These are phyloP conservation scores for Paramecium tetraurelia DNA, from an alignment of 73 alveolate genomes.

Conservation along the genomic window DNA sequence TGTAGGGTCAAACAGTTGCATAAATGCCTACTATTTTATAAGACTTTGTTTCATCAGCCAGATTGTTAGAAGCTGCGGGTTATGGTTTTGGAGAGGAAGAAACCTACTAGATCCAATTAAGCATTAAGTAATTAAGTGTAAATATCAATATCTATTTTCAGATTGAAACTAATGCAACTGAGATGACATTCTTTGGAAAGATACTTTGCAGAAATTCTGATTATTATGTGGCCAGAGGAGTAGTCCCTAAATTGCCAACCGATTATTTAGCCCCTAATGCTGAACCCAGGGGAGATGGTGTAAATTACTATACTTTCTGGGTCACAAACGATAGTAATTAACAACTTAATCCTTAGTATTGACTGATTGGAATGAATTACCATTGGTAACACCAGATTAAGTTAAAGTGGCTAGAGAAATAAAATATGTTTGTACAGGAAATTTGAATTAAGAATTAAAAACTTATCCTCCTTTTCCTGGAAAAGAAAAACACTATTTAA, in stretches of 20 bases:
- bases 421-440: conserved; percentile 80
- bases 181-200: conserved; percentile 94
- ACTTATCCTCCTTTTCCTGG: conserved; percentile 89
- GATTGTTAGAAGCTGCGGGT: conserved; percentile 84
- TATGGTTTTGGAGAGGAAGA: conserved; percentile 88
- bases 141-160: conserved; percentile 18
- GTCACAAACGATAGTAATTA: conserved; percentile 72
- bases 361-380: conserved; percentile 84
- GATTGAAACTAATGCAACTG: conserved; percentile 67
- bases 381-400: conserved; percentile 79
- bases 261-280: conserved; percentile 72
- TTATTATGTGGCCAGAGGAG: conserved; percentile 92
- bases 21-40: not conserved
- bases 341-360: conserved; percentile 36
- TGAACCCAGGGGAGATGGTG: conserved; percentile 78
- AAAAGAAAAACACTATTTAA: conserved; percentile 89
- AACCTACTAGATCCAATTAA: conserved; percentile 63
- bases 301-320: conserved; percentile 81
- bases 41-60: conserved; percentile 68
- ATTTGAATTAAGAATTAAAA: conserved; percentile 75
- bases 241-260: conserved; percentile 75
- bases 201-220: conserved; percentile 87
- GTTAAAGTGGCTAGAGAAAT: conserved; percentile 69
- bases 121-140: conserved; percentile 55
- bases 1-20: conserved; percentile 47